Evolutionary conservation across 75 land plant genomes (phyloP).

Genomic region (Selaginella tamariscina): DNA sequence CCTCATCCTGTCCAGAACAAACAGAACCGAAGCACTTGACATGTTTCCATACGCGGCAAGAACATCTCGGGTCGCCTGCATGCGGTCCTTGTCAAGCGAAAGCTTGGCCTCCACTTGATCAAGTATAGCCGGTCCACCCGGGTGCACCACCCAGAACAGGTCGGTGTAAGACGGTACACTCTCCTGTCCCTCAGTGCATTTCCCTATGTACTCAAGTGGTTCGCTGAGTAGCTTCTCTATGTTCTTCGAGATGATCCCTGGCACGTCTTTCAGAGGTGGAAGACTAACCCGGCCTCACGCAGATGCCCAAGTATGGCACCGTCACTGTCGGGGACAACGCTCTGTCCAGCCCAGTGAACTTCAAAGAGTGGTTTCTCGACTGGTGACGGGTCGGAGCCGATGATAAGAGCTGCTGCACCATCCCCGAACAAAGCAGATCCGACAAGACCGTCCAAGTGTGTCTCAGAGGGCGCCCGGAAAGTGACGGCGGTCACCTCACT

Average conservation of each 20-base stretch:
- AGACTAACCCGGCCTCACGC: slow-evolving; percentile 37
- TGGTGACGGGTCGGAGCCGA: slow-evolving; percentile 35
- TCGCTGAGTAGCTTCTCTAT: slow-evolving; percentile 27
- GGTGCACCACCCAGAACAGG: slow-evolving; percentile 34
- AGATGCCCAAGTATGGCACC: slow-evolving; percentile 37
- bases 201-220: not conserved
- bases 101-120: slow-evolving; percentile 33
- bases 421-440: slow-evolving; percentile 46
- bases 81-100: slow-evolving; percentile 21
- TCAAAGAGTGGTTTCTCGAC: slow-evolving; percentile 34
- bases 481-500: slow-evolving; percentile 28
- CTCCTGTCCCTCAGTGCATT: slow-evolving; percentile 1
- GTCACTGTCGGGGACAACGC: slow-evolving; percentile 29
- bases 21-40: slow-evolving; percentile 36
- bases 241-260: slow-evolving; percentile 39
- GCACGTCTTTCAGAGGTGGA: slow-evolving; percentile 39
- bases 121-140: slow-evolving; percentile 35
- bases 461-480: slow-evolving; percentile 39
- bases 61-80: slow-evolving; percentile 23
- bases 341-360: slow-evolving; percentile 24
- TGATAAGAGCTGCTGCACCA: slow-evolving; percentile 41
- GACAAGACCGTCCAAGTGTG: slow-evolving; percentile 38
- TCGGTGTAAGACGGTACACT: slow-evolving; percentile 22
- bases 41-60: slow-evolving; percentile 35
- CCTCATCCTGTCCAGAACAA: slow-evolving; percentile 19